phyloP scores from a whole-genome alignment of 768 basidiomycete genomes.

The Cyclocybe aegerita region DNA sequence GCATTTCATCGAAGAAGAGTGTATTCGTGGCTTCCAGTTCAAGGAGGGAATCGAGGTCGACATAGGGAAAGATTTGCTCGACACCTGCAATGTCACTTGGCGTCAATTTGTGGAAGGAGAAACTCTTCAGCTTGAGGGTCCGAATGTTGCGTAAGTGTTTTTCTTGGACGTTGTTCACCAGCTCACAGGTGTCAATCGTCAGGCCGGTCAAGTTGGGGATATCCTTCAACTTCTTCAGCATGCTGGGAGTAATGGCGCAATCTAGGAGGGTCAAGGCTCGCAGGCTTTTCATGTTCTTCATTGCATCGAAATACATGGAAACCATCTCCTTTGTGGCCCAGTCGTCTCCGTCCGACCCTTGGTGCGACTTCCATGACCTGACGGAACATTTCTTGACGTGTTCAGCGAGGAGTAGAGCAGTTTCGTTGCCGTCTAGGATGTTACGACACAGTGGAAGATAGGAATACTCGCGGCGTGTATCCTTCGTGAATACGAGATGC shows the following conservation, averaged over 20 bases:
- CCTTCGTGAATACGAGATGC: slow-evolving; percentile 13
- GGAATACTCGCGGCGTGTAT: too few relatives aligned
- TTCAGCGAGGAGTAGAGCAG: slow-evolving; percentile 2
- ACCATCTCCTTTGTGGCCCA: too few relatives aligned
- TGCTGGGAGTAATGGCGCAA: too few relatives aligned
- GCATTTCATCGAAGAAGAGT: not conserved
- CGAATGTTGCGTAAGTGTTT: too few relatives aligned
- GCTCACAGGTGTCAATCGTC: too few relatives aligned
- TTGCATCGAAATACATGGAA: not conserved
- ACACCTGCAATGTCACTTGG: not conserved
- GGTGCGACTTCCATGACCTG: not conserved
- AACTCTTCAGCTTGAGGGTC: not conserved
- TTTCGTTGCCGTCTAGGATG: slow-evolving; percentile 1
- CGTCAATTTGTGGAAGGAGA: not conserved
- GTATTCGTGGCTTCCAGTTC: not conserved
- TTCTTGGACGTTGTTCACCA: too few relatives aligned
- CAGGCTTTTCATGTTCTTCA: not conserved
- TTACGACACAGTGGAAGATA: slow-evolving; percentile 2
- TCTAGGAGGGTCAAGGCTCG: too few relatives aligned
- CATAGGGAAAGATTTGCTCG: not conserved
- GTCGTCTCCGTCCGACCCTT: not conserved
- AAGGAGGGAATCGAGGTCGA: not conserved
- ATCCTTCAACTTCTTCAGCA: too few relatives aligned
- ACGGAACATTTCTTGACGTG: slow-evolving; percentile 10
- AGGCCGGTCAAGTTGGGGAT: too few relatives aligned